Base-by-base conservation (phyloP, 441 rosid genomes). In the Lepidium campestre region DNA sequence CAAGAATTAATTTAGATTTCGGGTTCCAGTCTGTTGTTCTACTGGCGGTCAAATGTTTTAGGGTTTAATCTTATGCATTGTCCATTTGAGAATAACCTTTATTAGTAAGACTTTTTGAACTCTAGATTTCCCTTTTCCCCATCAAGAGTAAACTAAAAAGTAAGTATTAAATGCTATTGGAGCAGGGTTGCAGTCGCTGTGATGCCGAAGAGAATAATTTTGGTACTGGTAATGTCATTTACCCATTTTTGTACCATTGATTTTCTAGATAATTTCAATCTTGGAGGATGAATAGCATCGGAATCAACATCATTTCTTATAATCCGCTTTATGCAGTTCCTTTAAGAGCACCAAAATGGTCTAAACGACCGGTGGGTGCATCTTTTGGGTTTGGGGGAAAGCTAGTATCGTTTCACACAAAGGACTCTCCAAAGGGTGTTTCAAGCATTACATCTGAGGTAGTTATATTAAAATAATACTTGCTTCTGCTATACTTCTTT, bases 311-410 rank as follows among this genome's bases (percentile, higher is more conserved):
- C 35, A 10, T 39, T 53, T 60, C 44, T 52, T 65, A 31, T 35
- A 8, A 4, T 59, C 67, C 15, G 70, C 19, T 58, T n/a, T 36
- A 29, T 65, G 72, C 87, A 89, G 97, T 75, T 60, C 73, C 87
- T 49, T 36, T 89, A 59, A 85, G 80, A 83, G 99, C 98, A 73
- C 99, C 99, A 67, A 91, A 93, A 81, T 96, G 99, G 99, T 89
- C 81, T 62, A 89, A 85, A 78, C 86, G 98, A 50, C 93, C 95
- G 25, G 97, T 83, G 68, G 99, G 98, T 57, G 94, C 81, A 32
- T 93, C 98, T 67, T 93, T 93, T 89, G 99, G 98, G 46, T 93
- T 96, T 85, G 98, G 99, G 57, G 99, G 99, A 73, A 91, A 93
- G 85, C 88, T 96, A 75, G 88, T 96, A 45, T 87, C 98, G 1